Conservation (phyloP, 352 stramenopile species). For the Elongisporangium prolatum region DNA sequence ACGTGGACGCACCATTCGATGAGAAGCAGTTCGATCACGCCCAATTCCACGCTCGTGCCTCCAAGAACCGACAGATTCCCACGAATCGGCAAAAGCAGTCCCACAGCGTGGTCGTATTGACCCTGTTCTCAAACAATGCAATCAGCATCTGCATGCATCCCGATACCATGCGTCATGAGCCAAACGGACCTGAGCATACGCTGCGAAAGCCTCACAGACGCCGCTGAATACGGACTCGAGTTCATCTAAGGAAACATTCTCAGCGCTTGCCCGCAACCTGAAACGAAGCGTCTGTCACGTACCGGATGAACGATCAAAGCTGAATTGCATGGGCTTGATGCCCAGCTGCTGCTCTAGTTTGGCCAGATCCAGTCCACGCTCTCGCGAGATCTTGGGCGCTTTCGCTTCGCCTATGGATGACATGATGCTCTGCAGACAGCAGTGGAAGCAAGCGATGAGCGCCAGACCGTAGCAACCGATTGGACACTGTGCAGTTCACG, state of each 20-base stretch:
- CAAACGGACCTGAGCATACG: conserved; percentile 50
- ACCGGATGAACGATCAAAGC: conserved; percentile 32
- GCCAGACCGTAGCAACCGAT: conserved; percentile 3
- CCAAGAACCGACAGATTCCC: conserved; percentile 68
- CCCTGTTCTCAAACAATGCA: conserved; percentile 17
- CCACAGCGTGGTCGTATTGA: conserved; percentile 49
- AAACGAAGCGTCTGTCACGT: neutral
- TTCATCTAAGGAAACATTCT: conserved; percentile 17
- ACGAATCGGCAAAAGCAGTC: conserved; percentile 51
- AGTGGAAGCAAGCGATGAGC: neutral
- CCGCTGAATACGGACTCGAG: conserved; percentile 39
- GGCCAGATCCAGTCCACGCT: conserved; percentile 30
- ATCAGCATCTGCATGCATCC: neutral
- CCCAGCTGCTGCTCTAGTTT: conserved; percentile 36
- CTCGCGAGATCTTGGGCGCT: conserved; percentile 14
- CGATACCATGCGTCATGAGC: neutral
- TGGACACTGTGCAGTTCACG: conserved; percentile 3
- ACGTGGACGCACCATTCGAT: conserved; percentile 58
- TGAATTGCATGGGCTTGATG: conserved; percentile 52
- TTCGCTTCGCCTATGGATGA: conserved; percentile 33
- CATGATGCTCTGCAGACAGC: conserved; percentile 47
- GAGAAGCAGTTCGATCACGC: conserved; percentile 70
- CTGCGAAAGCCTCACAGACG: conserved; percentile 63
- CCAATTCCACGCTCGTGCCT: conserved; percentile 63
- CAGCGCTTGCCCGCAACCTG: neutral